Evolutionary conservation across 345 rosid genomes (phyloP).

Genomic region (Hibiscus syriacus): DNA sequence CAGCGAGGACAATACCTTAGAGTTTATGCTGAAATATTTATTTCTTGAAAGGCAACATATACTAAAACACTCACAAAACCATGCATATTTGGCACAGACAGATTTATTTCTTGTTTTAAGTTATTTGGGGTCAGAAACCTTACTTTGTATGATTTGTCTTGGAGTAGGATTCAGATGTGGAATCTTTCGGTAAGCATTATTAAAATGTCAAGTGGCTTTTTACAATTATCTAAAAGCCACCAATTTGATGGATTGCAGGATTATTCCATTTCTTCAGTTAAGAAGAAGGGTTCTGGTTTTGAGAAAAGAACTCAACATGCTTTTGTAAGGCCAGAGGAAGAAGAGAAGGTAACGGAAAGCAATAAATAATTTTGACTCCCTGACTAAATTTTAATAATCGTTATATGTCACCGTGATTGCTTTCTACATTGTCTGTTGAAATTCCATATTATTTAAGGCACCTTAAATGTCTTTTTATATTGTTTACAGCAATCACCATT

Average conservation of each 20-base stretch:
- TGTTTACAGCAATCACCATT: slow-evolving; percentile 45
- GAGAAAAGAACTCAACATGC: slow-evolving; percentile 33
- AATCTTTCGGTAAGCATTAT: neutral
- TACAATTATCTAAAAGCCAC: neutral
- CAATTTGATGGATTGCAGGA: slow-evolving; percentile 30
- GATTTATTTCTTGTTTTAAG: neutral
- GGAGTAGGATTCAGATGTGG: slow-evolving; percentile 4
- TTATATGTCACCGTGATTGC: neutral
- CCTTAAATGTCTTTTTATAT: slow-evolving; percentile 1
- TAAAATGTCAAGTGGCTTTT: neutral
- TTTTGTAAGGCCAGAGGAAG: slow-evolving; percentile 26
- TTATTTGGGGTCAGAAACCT: neutral
- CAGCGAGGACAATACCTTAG: neutral
- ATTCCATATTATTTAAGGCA: slow-evolving; percentile 22
- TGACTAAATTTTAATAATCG: neutral
- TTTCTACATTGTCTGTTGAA: slow-evolving; percentile 24
- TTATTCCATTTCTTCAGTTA: slow-evolving; percentile 52
- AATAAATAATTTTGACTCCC: slow-evolving; percentile 2
- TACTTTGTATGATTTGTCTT: neutral
- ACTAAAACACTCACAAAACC: neutral
- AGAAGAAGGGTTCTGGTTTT: slow-evolving; percentile 39
- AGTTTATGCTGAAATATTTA: neutral
- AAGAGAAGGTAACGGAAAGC: slow-evolving; percentile 38
- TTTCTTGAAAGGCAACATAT: neutral
- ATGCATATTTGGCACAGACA: neutral